A percentile compares a stretch with the other conserved stretches of the same genome.
These are phyloP conservation scores for Pontederia paniculata DNA, from an alignment of 176 grass and related monocot genomes.

Conservation along the genomic window DNA sequence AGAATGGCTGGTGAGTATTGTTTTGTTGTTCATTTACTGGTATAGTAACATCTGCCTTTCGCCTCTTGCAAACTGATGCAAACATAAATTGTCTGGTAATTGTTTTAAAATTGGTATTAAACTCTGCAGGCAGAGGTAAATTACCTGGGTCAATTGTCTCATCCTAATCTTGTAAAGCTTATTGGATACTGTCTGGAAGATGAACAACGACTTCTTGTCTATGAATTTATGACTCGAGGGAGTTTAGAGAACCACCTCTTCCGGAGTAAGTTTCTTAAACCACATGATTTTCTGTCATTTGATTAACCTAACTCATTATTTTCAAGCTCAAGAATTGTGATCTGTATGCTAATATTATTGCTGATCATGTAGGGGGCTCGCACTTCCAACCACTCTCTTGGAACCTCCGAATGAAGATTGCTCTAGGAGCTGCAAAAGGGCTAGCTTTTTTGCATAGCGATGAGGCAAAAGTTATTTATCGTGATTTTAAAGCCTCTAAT, in stretches of 20 bases:
- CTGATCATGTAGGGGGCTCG: conserved; percentile 35
- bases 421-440: conserved; percentile 69
- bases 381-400: conserved; percentile 70
- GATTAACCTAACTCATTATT: conserved; percentile 4
- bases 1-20: conserved; percentile 74
- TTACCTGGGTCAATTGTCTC: conserved; percentile 69
- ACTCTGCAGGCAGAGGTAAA: conserved; percentile 80
- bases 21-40: not conserved
- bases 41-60: too few relatives aligned
- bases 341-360: conserved; percentile 5
- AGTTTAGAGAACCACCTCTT: conserved; percentile 98
- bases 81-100: not conserved
- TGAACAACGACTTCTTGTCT: conserved; percentile 79
- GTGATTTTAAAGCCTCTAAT: conserved; percentile 93
- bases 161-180: conserved; percentile 89
- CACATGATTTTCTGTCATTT: not conserved
- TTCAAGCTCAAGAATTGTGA: conserved; percentile 12
- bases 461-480: conserved; percentile 77
- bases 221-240: conserved; percentile 85
- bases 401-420: conserved; percentile 68
- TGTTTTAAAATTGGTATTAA: not conserved
- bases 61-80: too few relatives aligned
- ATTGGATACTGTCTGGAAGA: conserved; percentile 86
- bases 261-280: conserved; percentile 50
- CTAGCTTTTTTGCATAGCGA: conserved; percentile 91